phyloP scores from a whole-genome alignment of 257 asterid species.

The Salvia rosmarinus region DNA sequence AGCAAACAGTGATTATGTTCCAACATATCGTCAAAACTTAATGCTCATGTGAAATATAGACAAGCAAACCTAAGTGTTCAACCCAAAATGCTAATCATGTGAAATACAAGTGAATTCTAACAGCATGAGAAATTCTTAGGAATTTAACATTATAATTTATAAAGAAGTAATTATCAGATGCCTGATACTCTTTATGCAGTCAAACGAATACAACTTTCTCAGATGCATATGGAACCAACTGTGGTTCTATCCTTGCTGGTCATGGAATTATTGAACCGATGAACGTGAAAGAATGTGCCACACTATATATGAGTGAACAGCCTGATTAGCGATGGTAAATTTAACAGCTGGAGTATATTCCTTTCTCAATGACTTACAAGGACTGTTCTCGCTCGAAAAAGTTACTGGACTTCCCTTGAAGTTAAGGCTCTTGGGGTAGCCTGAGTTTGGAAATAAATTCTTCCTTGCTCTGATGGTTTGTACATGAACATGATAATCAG shows the following conservation, averaged over 20 bases:
- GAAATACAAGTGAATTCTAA: too few species aligned
- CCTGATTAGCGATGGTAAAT: not conserved
- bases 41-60: not conserved
- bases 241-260: not conserved
- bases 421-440: constrained; percentile 35
- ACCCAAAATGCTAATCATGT: not conserved
- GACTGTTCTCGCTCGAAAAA: constrained; percentile 37
- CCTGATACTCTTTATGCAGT: not conserved
- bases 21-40: not conserved
- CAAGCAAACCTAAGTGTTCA: not conserved
- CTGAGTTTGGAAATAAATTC: constrained; percentile 41
- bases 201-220: not conserved
- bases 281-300: constrained; percentile 8
- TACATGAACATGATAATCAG: constrained; percentile 31
- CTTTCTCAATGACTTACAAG: constrained; percentile 45
- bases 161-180: not conserved
- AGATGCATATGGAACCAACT: not conserved
- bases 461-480: constrained; percentile 35
- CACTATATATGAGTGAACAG: not conserved
- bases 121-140: not conserved
- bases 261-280: not conserved
- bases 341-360: constrained; percentile 1
- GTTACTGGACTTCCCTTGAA: constrained; percentile 35
- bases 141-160: not conserved
- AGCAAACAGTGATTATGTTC: constrained; percentile 4